A percentile compares a stretch with the other conserved stretches of the same genome.
phyloP scores from a whole-genome alignment of 2,329 filamentous ascomycete species.

The Diplodia mutila region DNA sequence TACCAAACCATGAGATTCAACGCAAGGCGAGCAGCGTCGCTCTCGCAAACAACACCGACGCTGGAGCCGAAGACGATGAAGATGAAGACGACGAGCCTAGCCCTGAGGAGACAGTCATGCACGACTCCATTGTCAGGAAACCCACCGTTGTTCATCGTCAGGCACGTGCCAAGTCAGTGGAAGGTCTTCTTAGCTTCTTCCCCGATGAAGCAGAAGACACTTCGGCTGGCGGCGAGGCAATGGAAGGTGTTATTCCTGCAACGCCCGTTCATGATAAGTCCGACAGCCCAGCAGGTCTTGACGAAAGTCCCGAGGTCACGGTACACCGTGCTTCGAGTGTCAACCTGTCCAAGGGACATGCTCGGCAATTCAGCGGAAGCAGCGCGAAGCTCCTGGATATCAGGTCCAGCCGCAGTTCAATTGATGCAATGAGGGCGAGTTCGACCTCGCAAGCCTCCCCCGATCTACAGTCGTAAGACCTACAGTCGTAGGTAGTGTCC shows the following conservation, averaged over 20 bases:
- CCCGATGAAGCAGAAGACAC: constrained; percentile 33
- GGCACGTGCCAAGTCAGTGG: constrained; percentile 62
- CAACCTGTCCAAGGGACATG: constrained; percentile 67
- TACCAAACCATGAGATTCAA: constrained; percentile 20
- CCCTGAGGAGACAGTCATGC: constrained; percentile 47
- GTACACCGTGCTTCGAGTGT: constrained; percentile 72
- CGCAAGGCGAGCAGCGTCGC: constrained; percentile 52
- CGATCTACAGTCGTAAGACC: constrained; percentile 2
- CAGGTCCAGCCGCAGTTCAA: constrained; percentile 26
- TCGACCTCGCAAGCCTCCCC: background rate
- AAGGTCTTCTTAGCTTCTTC: constrained; percentile 61
- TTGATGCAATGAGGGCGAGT: constrained; percentile 30
- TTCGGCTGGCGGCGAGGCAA: constrained; percentile 34
- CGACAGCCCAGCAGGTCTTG: constrained; percentile 36
- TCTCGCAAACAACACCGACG: constrained; percentile 37
- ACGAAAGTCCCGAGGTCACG: constrained; percentile 30
- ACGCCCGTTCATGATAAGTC: constrained; percentile 37
- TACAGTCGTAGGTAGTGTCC: constrained; percentile 12
- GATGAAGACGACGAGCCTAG: constrained; percentile 33
- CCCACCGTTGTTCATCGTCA: constrained; percentile 68
- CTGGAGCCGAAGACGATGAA: constrained; percentile 56
- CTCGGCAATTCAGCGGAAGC: constrained; percentile 74
- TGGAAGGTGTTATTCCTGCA: constrained; percentile 40
- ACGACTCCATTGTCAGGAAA: constrained; percentile 58
- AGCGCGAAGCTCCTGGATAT: constrained; percentile 76